Evolutionary conservation across 2,329 filamentous ascomycete species (phyloP), one percentile per base, ranked within the genome.

Genomic region (Sporothrix mexicana): DNA sequence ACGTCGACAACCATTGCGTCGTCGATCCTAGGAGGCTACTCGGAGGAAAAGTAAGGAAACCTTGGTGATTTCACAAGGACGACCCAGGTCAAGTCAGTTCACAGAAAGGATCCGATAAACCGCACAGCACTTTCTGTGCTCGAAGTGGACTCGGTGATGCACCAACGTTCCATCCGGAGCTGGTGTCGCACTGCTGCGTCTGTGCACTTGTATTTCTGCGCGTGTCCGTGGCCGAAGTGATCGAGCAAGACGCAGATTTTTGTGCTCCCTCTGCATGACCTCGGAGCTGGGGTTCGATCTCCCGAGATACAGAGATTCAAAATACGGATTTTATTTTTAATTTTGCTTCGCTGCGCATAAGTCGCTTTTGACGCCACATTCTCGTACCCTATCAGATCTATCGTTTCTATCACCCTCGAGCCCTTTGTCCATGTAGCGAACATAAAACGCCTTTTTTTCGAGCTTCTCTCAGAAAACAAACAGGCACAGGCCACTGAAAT

Each of bases 311-410:
- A 47, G 30, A 36, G 30, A 36, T 36, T 36, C 30, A 36, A 7
- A 36, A 6, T 36, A 36, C 30, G 30, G 30, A 36, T 36, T 36
- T 36, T 36, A 36, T 36, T 36, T 36, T 36, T 36, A 12, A 6
- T 49, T 67, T 49, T 30, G 23, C 47, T 53, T 30, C n/a, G 3
- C 53, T 59, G 68, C 53, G 68, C 68, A 70, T 8, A 61, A 20
- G n/a, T 61, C 17, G 41, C 47, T 25, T 25, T 66, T 36, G 30
- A 43, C 61, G 47, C 45, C 66, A 68, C 25, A 55, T 68, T 17
- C 45, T 51, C 66, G 53, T n/a, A 68, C 53, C 25, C 64, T 51
- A 67, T 67, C 45, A 51, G 45, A 67, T 20, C 30, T 36, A 36
- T 36, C 30, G 30, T 36, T 36, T 36, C 30, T 7, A 36, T 36